phyloP scores from a whole-genome alignment of 139 green algal genomes.

The Klebsormidium nitens region DNA sequence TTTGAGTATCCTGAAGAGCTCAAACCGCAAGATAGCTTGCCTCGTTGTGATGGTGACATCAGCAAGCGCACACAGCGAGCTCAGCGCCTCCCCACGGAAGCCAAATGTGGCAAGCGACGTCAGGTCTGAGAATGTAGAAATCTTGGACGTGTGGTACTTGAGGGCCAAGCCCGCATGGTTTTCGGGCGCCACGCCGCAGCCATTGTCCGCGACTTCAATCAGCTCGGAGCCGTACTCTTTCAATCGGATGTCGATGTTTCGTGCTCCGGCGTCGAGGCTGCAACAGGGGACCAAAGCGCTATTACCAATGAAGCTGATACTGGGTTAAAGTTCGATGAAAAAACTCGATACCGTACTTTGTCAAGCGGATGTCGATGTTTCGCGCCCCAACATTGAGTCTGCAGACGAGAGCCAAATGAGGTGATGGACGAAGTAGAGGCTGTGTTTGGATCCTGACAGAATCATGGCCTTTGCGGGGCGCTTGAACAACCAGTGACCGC shows the following conservation, averaged over 20 bases:
- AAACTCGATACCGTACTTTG: conserved; percentile 74
- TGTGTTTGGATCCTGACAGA: no score
- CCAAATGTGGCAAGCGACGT: conserved; percentile 74
- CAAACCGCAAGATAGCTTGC: no score
- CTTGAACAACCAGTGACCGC: no score
- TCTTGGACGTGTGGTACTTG: conserved; percentile 96
- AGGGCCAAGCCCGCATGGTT: conserved; percentile 70
- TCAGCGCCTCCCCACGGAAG: conserved; percentile 92
- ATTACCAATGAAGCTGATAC: no score
- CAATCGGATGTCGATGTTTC: conserved; percentile 77
- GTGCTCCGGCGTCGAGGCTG: conserved; percentile 88
- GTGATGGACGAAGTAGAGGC: no score
- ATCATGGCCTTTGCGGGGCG: no score
- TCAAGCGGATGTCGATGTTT: conserved; percentile 78
- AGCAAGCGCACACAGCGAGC: conserved; percentile 76
- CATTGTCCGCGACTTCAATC: conserved; percentile 95
- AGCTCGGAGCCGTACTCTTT: conserved; percentile 78
- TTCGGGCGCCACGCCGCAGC: conserved; percentile 60
- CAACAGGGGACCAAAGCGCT: no score
- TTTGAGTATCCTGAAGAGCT: no score
- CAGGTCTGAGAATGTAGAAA: conserved; percentile 74
- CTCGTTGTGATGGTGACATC: conserved; percentile 71
- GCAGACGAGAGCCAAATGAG: no score
- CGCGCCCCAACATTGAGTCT: conserved; percentile 88
- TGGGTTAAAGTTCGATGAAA: no score